Evolutionary conservation across 176 grass and related monocot species (phyloP), one percentile per base, ranked within the genome.

Genomic region (Rhynchospora breviuscula): DNA sequence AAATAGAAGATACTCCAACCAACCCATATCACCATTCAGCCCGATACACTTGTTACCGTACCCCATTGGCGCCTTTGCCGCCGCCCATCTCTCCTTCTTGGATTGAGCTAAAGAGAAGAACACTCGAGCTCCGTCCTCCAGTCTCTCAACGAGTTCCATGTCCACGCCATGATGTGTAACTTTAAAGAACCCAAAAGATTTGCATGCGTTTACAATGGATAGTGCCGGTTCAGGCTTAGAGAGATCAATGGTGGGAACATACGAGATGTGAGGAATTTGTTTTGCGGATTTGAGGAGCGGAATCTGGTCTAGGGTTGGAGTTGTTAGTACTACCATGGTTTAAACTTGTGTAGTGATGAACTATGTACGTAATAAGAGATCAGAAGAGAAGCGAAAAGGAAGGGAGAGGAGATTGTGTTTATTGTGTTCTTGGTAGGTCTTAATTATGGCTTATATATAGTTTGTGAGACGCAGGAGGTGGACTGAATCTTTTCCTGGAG

Each of bases 1-100:
- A 81, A 97, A 82, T 53, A 97, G 90, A 72, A 97, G 91, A 87
- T 97, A 97, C 88, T 97, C 94, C 26, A 97, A 25, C 94, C 94
- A 97, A 11, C 94, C 94, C 48, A 63, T 75, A 84, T 97, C 91
- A 52, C 94, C 94, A 85, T 97, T 97, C 47, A 58, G 54, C 0
- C 91, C 94, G 75, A 94, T 97, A 44, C 71, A 66, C 77, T 86
- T 94, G 90, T 65, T 97, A 0, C 90, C 90, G 62, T 97, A 97
- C 0, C 94, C 91, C 47, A 94, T 87, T 21, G 90, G 94, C 0
- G 44, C 19, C 26, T 86, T 45, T 5, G 86, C 59, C 8, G 82
- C 80, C 13, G 80, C 86, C 5, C 21, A 86, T 84, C 53, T 84
- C 82, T 97, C 90, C 85, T 97, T 97, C 31, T 84, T 88, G 8